A percentile compares a stretch with the other conserved stretches of the same genome.
Conservation (phyloP, 805 yeast genomes). For the Candida boidinii region DNA sequence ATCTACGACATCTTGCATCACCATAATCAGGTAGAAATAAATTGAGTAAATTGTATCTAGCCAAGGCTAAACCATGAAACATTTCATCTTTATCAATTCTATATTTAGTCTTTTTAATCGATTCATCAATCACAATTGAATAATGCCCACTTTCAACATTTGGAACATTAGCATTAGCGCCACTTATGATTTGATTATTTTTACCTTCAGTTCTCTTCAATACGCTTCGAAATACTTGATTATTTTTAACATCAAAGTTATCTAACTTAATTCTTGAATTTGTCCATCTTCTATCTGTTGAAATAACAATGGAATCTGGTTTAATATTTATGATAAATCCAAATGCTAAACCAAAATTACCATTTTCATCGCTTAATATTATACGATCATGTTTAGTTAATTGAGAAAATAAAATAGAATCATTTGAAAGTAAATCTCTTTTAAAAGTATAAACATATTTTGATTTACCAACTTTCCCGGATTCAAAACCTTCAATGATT, state of each 20-base stretch:
- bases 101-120: conserved; percentile 24
- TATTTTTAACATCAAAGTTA: conserved; percentile 32
- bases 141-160: no score
- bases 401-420: conserved; percentile 32
- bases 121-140: no score
- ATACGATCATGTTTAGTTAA: conserved; percentile 53
- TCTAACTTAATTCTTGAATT: conserved; percentile 28
- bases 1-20: conserved; percentile 33
- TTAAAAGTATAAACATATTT: conserved; percentile 41
- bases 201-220: conserved; percentile 17
- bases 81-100: conserved; percentile 78
- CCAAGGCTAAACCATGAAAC: conserved; percentile 64
- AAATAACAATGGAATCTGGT: conserved; percentile 34
- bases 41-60: conserved; percentile 68
- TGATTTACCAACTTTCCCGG: conserved; percentile 7
- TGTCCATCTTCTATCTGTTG: conserved; percentile 44
- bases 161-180: conserved; percentile 10
- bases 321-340: conserved; percentile 46
- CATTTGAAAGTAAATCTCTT: conserved; percentile 18
- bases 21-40: conserved; percentile 46
- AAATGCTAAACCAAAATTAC: conserved; percentile 64
- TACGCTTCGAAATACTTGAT: conserved; percentile 47
- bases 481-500: conserved; percentile 26
- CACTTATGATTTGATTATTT: conserved; percentile 1
- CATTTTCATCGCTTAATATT: conserved; percentile 69